phyloP scores from a whole-genome alignment of 345 rosid species.

The Linum trigynum region DNA sequence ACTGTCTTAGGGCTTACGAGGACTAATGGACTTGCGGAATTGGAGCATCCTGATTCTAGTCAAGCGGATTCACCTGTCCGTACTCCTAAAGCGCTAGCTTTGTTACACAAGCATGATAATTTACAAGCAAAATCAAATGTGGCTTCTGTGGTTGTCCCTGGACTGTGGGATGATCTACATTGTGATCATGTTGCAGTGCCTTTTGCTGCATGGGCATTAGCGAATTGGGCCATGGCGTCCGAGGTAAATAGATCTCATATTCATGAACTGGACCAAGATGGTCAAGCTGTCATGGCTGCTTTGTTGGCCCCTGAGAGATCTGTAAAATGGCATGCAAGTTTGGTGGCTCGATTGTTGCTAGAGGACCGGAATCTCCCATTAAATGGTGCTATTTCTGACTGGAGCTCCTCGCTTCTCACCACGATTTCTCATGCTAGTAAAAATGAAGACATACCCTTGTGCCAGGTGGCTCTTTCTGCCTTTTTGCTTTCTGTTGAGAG shows the following conservation, averaged over 20 bases:
- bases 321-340: conserved; percentile 97
- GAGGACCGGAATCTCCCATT: conserved; percentile 77
- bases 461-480: conserved; percentile 75
- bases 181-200: conserved; percentile 99
- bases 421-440: conserved; percentile 69
- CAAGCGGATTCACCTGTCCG: conserved; percentile 17
- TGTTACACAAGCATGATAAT: conserved; percentile 48
- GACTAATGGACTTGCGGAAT: conserved; percentile 36
- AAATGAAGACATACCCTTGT: conserved; percentile 76
- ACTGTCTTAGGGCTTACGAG: conserved; percentile 78
- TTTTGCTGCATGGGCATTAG: conserved; percentile 97
- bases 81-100: conserved; percentile 35
- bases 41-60: conserved; percentile 37
- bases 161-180: conserved; percentile 98
- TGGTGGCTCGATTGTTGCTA: conserved; percentile 76
- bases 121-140: conserved; percentile 41
- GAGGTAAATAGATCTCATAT: conserved; percentile 64
- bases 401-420: conserved; percentile 87
- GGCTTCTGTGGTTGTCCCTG: conserved; percentile 85
- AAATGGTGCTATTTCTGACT: conserved; percentile 75
- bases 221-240: conserved; percentile 98
- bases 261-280: conserved; percentile 86
- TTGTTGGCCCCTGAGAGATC: conserved; percentile 94
- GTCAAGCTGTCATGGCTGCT: conserved; percentile 81
- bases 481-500: conserved; percentile 78